These are phyloP conservation scores for Trichoderma gracile DNA, from an alignment of 2,329 filamentous ascomycete species.

Conservation along the genomic window DNA sequence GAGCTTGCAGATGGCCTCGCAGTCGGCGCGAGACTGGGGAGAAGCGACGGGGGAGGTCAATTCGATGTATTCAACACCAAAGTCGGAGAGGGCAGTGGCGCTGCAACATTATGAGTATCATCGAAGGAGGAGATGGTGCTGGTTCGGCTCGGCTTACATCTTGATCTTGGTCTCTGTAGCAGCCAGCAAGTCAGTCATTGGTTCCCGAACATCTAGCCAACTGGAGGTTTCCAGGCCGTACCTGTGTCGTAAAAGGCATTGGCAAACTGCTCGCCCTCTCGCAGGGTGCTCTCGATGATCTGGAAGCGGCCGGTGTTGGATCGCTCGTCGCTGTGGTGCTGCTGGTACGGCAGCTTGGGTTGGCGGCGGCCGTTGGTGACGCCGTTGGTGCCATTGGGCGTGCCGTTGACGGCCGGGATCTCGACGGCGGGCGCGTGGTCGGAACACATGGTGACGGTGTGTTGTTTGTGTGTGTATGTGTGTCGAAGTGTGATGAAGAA, in stretches of 20 bases:
- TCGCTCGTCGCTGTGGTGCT: neutral
- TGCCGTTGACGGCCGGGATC: too few species aligned
- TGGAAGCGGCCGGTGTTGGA: neutral
- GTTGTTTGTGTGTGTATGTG: too few species aligned
- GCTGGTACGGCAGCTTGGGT: constrained; percentile 1
- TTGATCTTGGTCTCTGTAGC: constrained; percentile 33
- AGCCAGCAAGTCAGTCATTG: neutral
- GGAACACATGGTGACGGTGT: neutral
- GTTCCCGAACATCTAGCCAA: neutral
- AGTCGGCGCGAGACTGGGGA: constrained; percentile 76
- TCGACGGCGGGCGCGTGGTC: too few species aligned
- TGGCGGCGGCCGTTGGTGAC: neutral
- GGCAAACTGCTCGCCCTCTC: constrained; percentile 33
- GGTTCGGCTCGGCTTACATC: constrained; percentile 25
- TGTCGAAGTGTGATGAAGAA: too few species aligned
- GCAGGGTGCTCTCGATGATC: constrained; percentile 27
- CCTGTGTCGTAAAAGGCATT: constrained; percentile 75
- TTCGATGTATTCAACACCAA: constrained; percentile 59
- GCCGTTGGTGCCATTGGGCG: neutral
- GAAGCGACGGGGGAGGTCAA: constrained; percentile 83
- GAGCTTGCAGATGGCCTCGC: constrained; percentile 90
- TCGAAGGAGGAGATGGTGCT: neutral
- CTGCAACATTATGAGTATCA: constrained; percentile 9
- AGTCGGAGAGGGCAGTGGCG: constrained; percentile 46
- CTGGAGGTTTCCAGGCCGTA: neutral